These are phyloP conservation scores for Saccharomycopsis babjevae DNA, from an alignment of 805 yeast genomes.

Conservation along the genomic window DNA sequence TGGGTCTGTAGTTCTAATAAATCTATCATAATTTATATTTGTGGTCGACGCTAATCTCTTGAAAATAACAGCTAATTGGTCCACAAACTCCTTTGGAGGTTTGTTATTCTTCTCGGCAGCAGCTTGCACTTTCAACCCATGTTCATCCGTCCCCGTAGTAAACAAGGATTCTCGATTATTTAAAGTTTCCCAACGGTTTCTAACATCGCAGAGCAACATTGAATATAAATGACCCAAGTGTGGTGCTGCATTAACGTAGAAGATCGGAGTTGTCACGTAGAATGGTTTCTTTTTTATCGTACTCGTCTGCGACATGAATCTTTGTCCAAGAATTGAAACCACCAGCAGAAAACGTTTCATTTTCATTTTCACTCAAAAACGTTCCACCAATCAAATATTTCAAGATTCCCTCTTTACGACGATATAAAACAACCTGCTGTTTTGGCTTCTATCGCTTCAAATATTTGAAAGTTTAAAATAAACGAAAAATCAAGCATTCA, in stretches of 20 bases:
- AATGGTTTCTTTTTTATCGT: constrained; percentile 9
- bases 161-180: constrained; percentile 39
- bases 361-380: not conserved
- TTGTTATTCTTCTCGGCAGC: constrained; percentile 53
- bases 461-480: no score
- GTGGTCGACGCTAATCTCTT: constrained; percentile 48
- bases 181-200: constrained; percentile 59
- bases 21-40: constrained; percentile 55
- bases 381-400: no score
- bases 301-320: not conserved
- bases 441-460: no score
- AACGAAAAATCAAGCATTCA: no score
- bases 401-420: no score
- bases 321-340: not conserved
- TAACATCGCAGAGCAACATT: constrained; percentile 73
- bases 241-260: constrained; percentile 92
- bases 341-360: not conserved
- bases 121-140: constrained; percentile 85
- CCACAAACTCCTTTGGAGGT: constrained; percentile 65
- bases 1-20: constrained; percentile 80
- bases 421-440: no score
- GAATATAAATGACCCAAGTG: constrained; percentile 91
- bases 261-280: constrained; percentile 83
- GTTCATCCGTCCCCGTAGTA: constrained; percentile 95
- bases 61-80: constrained; percentile 55